phyloP scores from a whole-genome alignment of 1,139 yeast species.

The Torulaspora globosa region DNA sequence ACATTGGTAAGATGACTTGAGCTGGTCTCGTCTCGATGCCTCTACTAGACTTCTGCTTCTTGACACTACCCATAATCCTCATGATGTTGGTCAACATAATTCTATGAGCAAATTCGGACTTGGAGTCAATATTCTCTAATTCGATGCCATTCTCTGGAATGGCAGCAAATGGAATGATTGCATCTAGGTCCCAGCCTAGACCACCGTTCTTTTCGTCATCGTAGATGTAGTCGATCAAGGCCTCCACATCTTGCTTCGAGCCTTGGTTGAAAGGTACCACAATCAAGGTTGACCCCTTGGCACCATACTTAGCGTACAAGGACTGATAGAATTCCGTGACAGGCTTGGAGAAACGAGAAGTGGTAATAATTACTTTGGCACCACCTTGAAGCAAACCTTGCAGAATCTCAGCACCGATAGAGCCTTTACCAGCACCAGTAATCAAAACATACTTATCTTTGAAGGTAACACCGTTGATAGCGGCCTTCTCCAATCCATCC shows the following conservation, averaged over 20 bases:
- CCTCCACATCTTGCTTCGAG: conserved; percentile 87
- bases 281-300: conserved; percentile 82
- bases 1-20: conserved; percentile 90
- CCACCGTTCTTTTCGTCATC: conserved; percentile 80
- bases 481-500: conserved; percentile 89
- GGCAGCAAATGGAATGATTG: conserved; percentile 94
- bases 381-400: conserved; percentile 97
- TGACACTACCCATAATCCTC: conserved; percentile 87
- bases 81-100: conserved; percentile 94
- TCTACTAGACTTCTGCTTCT: conserved; percentile 67
- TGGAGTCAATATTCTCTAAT: conserved; percentile 85
- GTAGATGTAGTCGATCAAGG: conserved; percentile 80
- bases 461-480: conserved; percentile 87
- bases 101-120: conserved; percentile 96
- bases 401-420: conserved; percentile 95
- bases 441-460: conserved; percentile 83
- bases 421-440: conserved; percentile 99
- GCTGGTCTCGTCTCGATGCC: conserved; percentile 95
- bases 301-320: conserved; percentile 87
- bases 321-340: conserved; percentile 95
- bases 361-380: conserved; percentile 93
- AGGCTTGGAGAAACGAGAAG: conserved; percentile 89
- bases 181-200: conserved; percentile 97
- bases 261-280: conserved; percentile 99
- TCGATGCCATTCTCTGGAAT: conserved; percentile 98